phyloP scores from a whole-genome alignment of 495 filamentous ascomycete genomes.

The Hamigera avellanea region DNA sequence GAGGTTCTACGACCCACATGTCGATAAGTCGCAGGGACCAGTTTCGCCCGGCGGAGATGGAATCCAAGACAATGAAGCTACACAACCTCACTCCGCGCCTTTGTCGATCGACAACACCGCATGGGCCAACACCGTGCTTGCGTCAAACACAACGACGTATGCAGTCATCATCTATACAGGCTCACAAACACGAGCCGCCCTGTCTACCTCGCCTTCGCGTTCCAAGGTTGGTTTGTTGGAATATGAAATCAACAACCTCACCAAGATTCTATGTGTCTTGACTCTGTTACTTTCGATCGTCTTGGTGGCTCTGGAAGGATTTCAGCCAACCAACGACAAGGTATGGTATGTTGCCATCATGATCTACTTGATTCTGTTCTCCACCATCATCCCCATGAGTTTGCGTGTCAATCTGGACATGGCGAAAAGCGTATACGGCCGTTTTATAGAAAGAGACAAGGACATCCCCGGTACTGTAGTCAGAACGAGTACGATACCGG shows the following conservation, averaged over 20 bases:
- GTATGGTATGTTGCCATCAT: conserved; percentile 91
- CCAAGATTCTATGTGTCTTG: conserved; percentile 86
- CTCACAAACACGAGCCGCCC: conserved; percentile 82
- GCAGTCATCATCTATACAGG: conserved; percentile 92
- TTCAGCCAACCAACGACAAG: conserved; percentile 51
- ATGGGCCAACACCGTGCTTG: conserved; percentile 96
- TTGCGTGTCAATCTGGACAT: conserved; percentile 93
- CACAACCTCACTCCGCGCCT: conserved; percentile 44
- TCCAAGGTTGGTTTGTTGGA: conserved; percentile 91
- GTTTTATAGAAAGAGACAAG: conserved; percentile 84
- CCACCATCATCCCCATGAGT: conserved; percentile 95
- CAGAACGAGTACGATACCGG: conserved; percentile 91
- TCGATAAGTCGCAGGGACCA: conserved; percentile 24
- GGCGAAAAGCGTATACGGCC: conserved; percentile 91
- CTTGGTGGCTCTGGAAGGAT: conserved; percentile 79
- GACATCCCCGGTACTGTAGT: conserved; percentile 89
- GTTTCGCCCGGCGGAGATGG: conserved; percentile 8
- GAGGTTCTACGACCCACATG: conserved; percentile 30
- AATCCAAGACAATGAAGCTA: conserved; percentile 15
- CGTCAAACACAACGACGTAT: conserved; percentile 75
- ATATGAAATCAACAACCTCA: conserved; percentile 95
- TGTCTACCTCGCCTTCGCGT: conserved; percentile 82
- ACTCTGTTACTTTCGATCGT: conserved; percentile 78
- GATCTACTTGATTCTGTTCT: conserved; percentile 95
- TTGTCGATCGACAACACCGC: conserved; percentile 95